Evolutionary conservation across 495 filamentous ascomycete genomes (phyloP).

Genomic region (Jackrogersella multiformis): DNA sequence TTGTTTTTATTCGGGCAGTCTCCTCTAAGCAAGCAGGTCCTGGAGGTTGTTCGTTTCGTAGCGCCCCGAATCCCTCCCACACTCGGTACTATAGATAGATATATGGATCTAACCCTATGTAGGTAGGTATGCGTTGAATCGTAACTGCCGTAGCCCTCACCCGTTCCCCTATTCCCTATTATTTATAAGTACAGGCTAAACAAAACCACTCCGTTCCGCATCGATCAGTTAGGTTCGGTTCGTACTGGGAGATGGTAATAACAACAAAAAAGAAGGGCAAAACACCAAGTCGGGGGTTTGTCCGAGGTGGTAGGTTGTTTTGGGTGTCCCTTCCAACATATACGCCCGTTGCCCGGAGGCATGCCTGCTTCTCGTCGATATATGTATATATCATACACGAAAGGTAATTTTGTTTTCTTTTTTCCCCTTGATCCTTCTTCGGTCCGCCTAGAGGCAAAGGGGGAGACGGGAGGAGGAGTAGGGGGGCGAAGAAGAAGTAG

Average conservation of each 20-base stretch:
- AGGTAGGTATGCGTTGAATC: constrained; percentile 1
- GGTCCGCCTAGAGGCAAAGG: too few relatives aligned
- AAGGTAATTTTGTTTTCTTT: not conserved
- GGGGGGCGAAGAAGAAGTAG: too few relatives aligned
- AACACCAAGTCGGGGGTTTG: not conserved
- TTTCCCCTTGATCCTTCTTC: not conserved
- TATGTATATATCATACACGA: constrained; percentile 8
- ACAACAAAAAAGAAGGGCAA: not conserved
- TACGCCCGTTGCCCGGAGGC: not conserved
- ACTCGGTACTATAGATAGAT: not conserved
- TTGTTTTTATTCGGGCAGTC: not conserved
- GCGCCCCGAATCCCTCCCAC: too few relatives aligned
- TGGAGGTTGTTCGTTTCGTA: not conserved
- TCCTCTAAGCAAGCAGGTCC: not conserved
- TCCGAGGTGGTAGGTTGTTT: not conserved
- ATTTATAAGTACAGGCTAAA: constrained; percentile 29
- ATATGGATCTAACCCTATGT: not conserved
- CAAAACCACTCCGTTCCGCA: constrained; percentile 1
- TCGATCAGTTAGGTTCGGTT: not conserved
- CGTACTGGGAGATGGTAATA: too few relatives aligned
- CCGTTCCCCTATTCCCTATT: too few relatives aligned
- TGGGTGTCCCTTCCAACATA: not conserved
- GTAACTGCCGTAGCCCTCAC: not conserved
- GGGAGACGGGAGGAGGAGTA: not conserved
- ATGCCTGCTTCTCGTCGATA: not conserved